A percentile compares a stretch with the other conserved stretches of the same genome.
Conservation (phyloP, 2,329 filamentous ascomycete species). For the Aspergillus persii region DNA sequence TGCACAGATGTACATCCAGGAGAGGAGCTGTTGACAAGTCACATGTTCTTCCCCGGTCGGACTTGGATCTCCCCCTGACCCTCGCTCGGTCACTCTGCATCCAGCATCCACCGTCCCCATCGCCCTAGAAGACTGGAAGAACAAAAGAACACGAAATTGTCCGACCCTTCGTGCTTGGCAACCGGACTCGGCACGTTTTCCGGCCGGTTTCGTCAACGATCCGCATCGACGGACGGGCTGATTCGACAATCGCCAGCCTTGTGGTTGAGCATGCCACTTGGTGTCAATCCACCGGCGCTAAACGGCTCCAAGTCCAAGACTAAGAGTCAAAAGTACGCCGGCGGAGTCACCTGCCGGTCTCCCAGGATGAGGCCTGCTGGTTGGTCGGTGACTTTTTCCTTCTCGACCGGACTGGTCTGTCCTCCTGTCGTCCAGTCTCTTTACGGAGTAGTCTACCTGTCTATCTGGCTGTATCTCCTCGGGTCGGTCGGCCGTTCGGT, state of each 20-base stretch:
- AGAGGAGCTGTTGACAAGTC: no score
- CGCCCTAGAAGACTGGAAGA: background rate
- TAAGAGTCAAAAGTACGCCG: background rate
- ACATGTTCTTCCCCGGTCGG: no score
- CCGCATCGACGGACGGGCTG: slow-evolving; percentile 2
- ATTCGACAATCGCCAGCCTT: slow-evolving; percentile 14
- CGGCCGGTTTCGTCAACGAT: slow-evolving; percentile 12
- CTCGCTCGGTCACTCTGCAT: no score
- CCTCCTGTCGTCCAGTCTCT: no score
- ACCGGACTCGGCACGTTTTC: slow-evolving; percentile 14
- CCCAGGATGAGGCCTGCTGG: background rate
- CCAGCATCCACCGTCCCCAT: no score
- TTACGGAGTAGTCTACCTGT: no score
- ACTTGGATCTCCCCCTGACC: no score
- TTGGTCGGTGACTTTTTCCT: background rate
- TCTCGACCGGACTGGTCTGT: no score
- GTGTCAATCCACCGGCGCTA: background rate
- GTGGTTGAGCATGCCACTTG: slow-evolving; percentile 1
- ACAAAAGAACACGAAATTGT: background rate
- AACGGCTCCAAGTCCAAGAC: background rate
- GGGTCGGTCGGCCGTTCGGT: background rate
- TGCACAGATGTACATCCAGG: no score
- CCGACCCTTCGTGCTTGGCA: background rate
- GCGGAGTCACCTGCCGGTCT: background rate
- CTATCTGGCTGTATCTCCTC: background rate